phyloP scores from a whole-genome alignment of 495 filamentous ascomycete species.

The Aspergillus bertholletiae region DNA sequence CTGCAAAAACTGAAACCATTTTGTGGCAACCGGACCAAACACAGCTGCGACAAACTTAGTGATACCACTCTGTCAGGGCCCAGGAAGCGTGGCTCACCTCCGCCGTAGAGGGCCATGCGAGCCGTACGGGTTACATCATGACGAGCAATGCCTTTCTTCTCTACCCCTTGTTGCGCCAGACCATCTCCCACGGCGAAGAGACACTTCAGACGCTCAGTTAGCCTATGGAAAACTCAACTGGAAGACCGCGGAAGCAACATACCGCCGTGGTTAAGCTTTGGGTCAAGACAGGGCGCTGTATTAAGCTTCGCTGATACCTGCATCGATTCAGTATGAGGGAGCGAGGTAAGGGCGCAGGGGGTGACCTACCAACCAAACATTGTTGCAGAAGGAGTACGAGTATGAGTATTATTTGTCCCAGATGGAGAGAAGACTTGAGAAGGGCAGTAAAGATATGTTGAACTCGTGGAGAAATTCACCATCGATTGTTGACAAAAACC shows the following conservation, averaged over 20 bases:
- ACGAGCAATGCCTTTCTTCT: neutral
- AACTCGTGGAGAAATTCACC: neutral
- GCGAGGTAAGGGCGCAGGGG: neutral
- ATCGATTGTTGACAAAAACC: neutral
- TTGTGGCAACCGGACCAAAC: neutral
- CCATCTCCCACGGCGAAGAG: constrained; percentile 3
- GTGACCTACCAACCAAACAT: neutral
- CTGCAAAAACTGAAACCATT: neutral
- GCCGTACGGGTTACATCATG: constrained; percentile 3
- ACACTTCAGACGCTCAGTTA: neutral
- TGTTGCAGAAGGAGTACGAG: neutral
- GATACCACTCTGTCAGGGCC: too few relatives aligned
- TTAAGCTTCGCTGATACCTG: neutral
- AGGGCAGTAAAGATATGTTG: neutral
- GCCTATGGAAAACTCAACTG: neutral
- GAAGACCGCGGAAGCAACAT: neutral
- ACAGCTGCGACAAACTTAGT: neutral
- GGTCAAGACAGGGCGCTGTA: neutral
- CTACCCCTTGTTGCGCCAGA: constrained; percentile 1
- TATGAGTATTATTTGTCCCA: neutral
- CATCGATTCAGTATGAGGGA: neutral
- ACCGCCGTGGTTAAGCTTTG: neutral
- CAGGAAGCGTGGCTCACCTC: too few relatives aligned
- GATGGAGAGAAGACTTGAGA: neutral
- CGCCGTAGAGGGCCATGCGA: neutral